These are phyloP conservation scores for Termitomyces sp. DNA, from an alignment of 768 basidiomycete species.

Conservation along the genomic window DNA sequence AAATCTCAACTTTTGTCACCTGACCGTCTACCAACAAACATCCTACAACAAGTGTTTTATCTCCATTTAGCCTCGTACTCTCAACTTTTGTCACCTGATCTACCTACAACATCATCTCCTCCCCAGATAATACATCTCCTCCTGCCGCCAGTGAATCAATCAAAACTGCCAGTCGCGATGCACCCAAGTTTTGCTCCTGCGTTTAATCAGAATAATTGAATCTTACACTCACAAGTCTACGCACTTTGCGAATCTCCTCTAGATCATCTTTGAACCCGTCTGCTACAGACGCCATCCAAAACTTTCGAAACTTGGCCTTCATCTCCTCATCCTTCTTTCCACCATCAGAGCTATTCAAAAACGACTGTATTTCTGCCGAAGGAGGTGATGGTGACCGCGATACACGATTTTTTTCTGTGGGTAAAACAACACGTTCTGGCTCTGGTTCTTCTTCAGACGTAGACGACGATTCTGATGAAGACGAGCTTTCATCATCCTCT, in stretches of 20 bases:
- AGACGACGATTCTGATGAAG: constrained; percentile 16
- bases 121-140: constrained; percentile 55
- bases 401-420: constrained; percentile 15
- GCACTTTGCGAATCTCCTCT: constrained; percentile 77
- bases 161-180: constrained; percentile 62
- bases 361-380: constrained; percentile 47
- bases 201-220: neutral
- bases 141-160: constrained; percentile 82
- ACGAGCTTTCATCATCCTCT: constrained; percentile 16
- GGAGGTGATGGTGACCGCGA: constrained; percentile 43
- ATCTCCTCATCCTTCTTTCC: constrained; percentile 39
- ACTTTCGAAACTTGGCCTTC: constrained; percentile 68
- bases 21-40: too few species aligned
- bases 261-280: constrained; percentile 82
- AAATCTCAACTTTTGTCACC: neutral
- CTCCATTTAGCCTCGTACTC: too few species aligned
- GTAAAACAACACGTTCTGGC: neutral
- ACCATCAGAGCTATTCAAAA: constrained; percentile 33
- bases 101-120: neutral
- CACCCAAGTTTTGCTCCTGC: constrained; percentile 61
- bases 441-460: constrained; percentile 14
- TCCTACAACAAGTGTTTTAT: too few species aligned
- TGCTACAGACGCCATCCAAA: constrained; percentile 82
- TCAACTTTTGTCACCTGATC: constrained; percentile 4
- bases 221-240: neutral